Evolutionary conservation across 2,329 filamentous ascomycete genomes (phyloP).

Genomic region (Diaporthe amygdali): DNA sequence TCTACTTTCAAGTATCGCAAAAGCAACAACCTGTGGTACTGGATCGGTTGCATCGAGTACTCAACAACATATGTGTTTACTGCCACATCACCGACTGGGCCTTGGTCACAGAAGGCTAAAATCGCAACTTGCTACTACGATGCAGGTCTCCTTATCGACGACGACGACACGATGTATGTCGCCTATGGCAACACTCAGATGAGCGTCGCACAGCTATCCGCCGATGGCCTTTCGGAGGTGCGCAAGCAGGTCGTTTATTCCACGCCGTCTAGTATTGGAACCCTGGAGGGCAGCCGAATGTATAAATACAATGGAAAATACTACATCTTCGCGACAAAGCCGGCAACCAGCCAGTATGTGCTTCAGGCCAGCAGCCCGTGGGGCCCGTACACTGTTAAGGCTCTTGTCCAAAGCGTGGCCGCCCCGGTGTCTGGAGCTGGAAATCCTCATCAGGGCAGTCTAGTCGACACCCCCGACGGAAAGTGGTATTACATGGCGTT

Average conservation of each 20-base stretch:
- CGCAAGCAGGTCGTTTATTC: slow-evolving; percentile 50
- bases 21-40: slow-evolving; percentile 57
- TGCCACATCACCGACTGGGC: slow-evolving; percentile 43
- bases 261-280: slow-evolving; percentile 37
- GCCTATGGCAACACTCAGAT: slow-evolving; percentile 57
- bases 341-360: slow-evolving; percentile 51
- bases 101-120: slow-evolving; percentile 45
- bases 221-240: slow-evolving; percentile 51
- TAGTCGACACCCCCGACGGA: neutral
- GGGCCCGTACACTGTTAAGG: slow-evolving; percentile 55
- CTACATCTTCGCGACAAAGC: slow-evolving; percentile 57
- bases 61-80: slow-evolving; percentile 59
- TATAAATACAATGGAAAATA: slow-evolving; percentile 62
- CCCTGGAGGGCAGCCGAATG: slow-evolving; percentile 58
- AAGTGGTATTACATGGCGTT: neutral
- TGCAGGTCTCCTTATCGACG: slow-evolving; percentile 61
- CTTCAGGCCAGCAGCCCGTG: slow-evolving; percentile 54
- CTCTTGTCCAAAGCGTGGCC: slow-evolving; percentile 44
- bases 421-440: neutral
- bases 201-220: slow-evolving; percentile 54
- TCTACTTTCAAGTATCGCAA: slow-evolving; percentile 57
- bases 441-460: neutral
- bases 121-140: slow-evolving; percentile 61
- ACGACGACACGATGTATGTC: slow-evolving; percentile 64
- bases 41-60: slow-evolving; percentile 61